phyloP scores from a whole-genome alignment of 495 filamentous ascomycete genomes.

The Xylaria intraflava region DNA sequence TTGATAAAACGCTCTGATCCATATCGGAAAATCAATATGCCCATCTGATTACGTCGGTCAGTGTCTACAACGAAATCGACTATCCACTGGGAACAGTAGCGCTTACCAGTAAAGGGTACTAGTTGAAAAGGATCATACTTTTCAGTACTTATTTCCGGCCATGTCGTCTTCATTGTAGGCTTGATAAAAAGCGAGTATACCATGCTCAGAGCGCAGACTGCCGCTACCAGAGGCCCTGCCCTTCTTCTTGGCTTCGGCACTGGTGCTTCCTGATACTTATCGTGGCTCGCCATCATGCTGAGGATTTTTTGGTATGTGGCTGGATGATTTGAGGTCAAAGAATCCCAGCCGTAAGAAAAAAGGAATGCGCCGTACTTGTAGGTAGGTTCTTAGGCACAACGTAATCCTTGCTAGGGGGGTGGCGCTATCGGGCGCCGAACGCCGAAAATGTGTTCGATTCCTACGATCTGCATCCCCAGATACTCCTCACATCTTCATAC shows the following conservation, averaged over 20 bases:
- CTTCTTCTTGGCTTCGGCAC: neutral
- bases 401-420: neutral
- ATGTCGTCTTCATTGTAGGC: neutral
- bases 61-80: neutral
- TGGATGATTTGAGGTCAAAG: neutral
- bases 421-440: neutral
- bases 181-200: neutral
- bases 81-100: neutral
- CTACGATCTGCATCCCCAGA: too few species aligned
- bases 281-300: neutral
- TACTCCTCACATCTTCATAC: too few species aligned
- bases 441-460: too few species aligned
- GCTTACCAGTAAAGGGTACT: neutral
- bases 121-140: neutral
- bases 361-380: neutral
- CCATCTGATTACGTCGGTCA: constrained; percentile 47
- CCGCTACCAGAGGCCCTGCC: neutral
- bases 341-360: neutral
- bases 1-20: constrained; percentile 54
- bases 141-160: neutral
- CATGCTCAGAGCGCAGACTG: neutral
- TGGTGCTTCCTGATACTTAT: neutral
- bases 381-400: neutral
- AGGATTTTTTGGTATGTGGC: neutral
- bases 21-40: constrained; percentile 75